Percentiles rank a stretch among this genome's conserved stretches.
These are phyloP conservation scores for Myxozyma melibiosi DNA, from an alignment of 805 yeast species.

Conservation along the genomic window DNA sequence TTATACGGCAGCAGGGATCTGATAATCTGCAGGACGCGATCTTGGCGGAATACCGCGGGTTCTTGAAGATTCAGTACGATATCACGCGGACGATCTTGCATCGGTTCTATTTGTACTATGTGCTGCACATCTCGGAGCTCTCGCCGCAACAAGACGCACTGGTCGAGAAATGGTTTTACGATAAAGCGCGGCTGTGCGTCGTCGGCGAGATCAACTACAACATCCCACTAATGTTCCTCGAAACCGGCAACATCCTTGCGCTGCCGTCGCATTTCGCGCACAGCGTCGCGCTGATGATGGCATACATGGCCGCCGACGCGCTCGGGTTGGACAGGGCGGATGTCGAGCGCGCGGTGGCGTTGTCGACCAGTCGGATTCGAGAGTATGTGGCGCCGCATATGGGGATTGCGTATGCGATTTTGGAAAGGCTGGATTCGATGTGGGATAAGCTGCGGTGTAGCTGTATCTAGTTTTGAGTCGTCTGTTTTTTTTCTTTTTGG, in stretches of 20 bases:
- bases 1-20: no score
- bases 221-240: neutral
- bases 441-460: neutral
- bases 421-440: neutral
- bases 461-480: neutral
- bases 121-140: neutral
- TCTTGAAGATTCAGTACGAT: neutral
- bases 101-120: constrained; percentile 12
- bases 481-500: neutral
- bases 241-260: neutral
- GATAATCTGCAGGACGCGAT: no score
- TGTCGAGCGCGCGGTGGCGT: neutral
- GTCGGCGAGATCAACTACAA: neutral
- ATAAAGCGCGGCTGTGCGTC: constrained; percentile 4
- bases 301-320: neutral
- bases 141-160: constrained; percentile 2
- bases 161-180: neutral
- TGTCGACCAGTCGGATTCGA: neutral
- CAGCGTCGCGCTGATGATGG: neutral
- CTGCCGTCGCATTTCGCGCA: constrained; percentile 1
- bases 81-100: neutral
- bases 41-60: no score
- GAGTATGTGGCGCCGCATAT: neutral
- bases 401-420: neutral
- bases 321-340: neutral